Conservation (phyloP, 176 grass and related monocot species). For the Neostapfia colusana region DNA sequence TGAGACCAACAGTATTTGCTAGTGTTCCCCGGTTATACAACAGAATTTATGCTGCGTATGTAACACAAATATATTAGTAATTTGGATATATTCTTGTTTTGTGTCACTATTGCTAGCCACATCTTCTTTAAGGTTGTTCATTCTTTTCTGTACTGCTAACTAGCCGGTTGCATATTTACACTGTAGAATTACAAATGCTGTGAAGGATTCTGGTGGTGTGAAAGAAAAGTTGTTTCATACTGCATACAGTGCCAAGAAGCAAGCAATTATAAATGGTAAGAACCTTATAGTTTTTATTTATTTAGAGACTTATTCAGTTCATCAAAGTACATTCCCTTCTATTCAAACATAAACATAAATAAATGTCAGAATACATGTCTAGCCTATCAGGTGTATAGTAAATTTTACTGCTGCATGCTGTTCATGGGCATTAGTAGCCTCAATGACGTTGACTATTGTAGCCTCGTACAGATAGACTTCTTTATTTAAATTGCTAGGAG, state of each 20-base stretch:
- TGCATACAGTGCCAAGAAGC: conserved; percentile 71
- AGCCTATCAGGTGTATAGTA: not conserved
- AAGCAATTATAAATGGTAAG: conserved; percentile 66
- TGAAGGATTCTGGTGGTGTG: conserved; percentile 85
- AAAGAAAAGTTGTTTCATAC: conserved; percentile 53
- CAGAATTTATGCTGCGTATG: conserved; percentile 91
- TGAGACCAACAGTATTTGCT: conserved; percentile 83
- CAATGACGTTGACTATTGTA: no score
- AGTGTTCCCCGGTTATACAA: conserved; percentile 94
- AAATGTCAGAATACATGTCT: not conserved
- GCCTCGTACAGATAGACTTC: no score
- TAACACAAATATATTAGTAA: conserved; percentile 49
- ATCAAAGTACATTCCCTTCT: not conserved
- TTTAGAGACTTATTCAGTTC: not conserved
- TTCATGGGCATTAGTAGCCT: conserved; percentile 8
- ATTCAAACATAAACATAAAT: not conserved
- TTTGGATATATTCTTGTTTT: conserved; percentile 20
- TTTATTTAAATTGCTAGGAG: no score
- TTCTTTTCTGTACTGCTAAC: conserved; percentile 2
- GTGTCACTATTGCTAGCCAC: conserved; percentile 4
- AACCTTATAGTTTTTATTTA: conserved; percentile 1
- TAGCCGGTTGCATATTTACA: conserved; percentile 31
- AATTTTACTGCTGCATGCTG: not conserved
- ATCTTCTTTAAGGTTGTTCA: not conserved
- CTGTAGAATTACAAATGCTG: conserved; percentile 80